phyloP scores from a whole-genome alignment of 2,329 filamentous ascomycete genomes.

The Xylaria arbuscula region DNA sequence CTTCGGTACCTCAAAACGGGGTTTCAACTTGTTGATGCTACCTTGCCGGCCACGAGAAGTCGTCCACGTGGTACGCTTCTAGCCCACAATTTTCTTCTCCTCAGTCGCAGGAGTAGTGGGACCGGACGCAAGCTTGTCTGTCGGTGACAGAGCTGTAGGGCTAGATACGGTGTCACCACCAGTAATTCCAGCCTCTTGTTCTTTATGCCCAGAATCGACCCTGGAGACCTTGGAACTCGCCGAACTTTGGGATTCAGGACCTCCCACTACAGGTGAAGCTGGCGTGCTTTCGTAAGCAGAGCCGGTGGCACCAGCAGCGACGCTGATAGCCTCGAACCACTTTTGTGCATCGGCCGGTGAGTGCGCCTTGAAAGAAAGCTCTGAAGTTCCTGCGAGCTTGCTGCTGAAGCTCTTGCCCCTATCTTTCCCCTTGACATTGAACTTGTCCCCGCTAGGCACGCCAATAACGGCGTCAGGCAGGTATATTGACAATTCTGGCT shows the following conservation, averaged over 20 bases:
- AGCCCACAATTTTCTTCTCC: constrained; percentile 46
- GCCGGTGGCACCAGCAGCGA: constrained; percentile 65
- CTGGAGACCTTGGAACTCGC: constrained; percentile 45
- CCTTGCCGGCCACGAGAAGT: constrained; percentile 22
- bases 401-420: constrained; percentile 81
- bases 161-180: constrained; percentile 49
- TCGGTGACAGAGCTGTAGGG: constrained; percentile 49
- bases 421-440: constrained; percentile 96
- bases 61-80: constrained; percentile 38
- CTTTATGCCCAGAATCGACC: constrained; percentile 50
- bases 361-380: constrained; percentile 89
- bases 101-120: constrained; percentile 35
- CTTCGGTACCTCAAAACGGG: constrained; percentile 10
- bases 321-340: constrained; percentile 81
- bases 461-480: constrained; percentile 90
- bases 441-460: constrained; percentile 78
- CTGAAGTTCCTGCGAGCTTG: constrained; percentile 82
- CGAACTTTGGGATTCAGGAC: constrained; percentile 38
- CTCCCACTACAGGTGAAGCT: constrained; percentile 49
- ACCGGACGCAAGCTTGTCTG: constrained; percentile 33
- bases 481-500: constrained; percentile 89
- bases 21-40: constrained; percentile 23
- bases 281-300: constrained; percentile 52
- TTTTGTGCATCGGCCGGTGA: constrained; percentile 81
- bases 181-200: constrained; percentile 62